phyloP scores from a whole-genome alignment of 2,329 filamentous ascomycete species.

The Colletotrichum sp. region DNA sequence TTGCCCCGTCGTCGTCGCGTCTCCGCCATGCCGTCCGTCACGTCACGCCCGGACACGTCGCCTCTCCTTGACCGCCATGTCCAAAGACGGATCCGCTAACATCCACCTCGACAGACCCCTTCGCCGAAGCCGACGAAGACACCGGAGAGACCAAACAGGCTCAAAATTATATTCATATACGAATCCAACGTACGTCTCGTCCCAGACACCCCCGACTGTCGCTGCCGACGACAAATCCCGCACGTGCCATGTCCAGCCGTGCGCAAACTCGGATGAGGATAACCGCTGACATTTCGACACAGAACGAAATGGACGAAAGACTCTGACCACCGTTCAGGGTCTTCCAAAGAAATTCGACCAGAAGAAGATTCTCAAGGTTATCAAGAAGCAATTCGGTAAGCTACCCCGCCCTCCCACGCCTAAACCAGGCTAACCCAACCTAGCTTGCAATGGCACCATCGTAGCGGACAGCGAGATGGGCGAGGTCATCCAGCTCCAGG shows the following conservation, averaged over 20 bases:
- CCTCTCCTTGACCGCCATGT: constrained; percentile 11
- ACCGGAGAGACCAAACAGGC: constrained; percentile 93
- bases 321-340: constrained; percentile 98
- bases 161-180: constrained; percentile 99
- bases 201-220: background rate
- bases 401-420: background rate
- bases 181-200: constrained; percentile 87
- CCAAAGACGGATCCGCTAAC: constrained; percentile 28
- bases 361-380: constrained; percentile 99
- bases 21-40: background rate
- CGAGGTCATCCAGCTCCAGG: constrained; percentile 99
- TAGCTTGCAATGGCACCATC: constrained; percentile 99
- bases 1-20: background rate
- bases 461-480: constrained; percentile 96
- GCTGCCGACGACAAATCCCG: background rate
- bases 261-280: background rate
- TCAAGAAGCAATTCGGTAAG: constrained; percentile 98
- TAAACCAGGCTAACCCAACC: constrained; percentile 24
- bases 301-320: constrained; percentile 99
- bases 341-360: constrained; percentile 98
- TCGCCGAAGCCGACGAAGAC: constrained; percentile 99
- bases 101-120: constrained; percentile 75
- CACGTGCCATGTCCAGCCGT: constrained; percentile 4
- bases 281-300: constrained; percentile 42
- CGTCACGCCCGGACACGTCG: background rate